phyloP scores from a whole-genome alignment of 352 stramenopile genomes.

The Globisporangium irregulare region DNA sequence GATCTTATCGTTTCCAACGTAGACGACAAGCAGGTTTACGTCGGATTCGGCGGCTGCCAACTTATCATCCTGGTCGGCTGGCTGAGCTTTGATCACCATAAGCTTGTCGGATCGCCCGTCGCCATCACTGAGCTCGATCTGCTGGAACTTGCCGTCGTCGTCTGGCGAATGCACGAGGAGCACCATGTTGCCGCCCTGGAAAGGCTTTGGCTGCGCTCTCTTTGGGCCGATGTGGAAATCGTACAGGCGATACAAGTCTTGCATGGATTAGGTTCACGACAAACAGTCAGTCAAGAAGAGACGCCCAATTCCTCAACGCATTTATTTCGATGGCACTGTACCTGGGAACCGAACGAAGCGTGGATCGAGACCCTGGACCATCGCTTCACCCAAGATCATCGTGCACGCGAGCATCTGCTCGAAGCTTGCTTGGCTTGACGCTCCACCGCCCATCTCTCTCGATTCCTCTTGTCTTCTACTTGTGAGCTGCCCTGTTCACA shows the following conservation, averaged over 20 bases:
- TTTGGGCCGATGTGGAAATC: slow-evolving; percentile 80
- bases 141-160: slow-evolving; percentile 46
- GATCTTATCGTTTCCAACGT: slow-evolving; percentile 65
- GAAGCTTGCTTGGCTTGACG: slow-evolving; percentile 66
- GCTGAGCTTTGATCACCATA: slow-evolving; percentile 11
- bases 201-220: slow-evolving; percentile 42
- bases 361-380: slow-evolving; percentile 77
- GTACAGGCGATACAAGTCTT: slow-evolving; percentile 74
- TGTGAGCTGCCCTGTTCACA: neutral
- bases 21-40: slow-evolving; percentile 59
- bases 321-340: slow-evolving; percentile 5
- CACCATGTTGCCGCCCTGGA: slow-evolving; percentile 63
- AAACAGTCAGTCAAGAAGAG: neutral
- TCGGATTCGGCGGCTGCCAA: slow-evolving; percentile 24
- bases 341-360: slow-evolving; percentile 77
- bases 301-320: too few relatives aligned
- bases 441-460: slow-evolving; percentile 51
- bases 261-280: neutral
- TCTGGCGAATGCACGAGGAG: slow-evolving; percentile 58
- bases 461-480: neutral
- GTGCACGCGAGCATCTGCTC: slow-evolving; percentile 86
- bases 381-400: slow-evolving; percentile 79
- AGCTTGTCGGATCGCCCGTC: slow-evolving; percentile 14
- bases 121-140: slow-evolving; percentile 27
- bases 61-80: slow-evolving; percentile 17